Evolutionary conservation across 345 rosid species (phyloP).

Genomic region (Lepidium africanum): DNA sequence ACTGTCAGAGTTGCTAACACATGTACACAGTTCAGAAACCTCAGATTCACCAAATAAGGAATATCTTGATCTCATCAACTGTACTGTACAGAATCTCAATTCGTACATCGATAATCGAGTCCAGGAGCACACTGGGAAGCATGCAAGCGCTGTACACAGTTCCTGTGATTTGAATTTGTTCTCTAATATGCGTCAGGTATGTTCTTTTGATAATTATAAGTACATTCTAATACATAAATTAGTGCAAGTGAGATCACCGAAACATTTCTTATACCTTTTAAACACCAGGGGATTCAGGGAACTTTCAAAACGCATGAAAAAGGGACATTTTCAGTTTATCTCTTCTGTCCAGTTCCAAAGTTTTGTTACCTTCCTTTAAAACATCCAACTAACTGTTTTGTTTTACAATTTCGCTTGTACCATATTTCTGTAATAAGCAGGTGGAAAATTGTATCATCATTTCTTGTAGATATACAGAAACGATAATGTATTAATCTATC

Average conservation of each 20-base stretch:
- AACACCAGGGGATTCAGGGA: background rate
- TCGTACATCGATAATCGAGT: slow-evolving; percentile 19
- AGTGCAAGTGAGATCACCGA: background rate
- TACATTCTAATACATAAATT: background rate
- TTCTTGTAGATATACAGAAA: background rate
- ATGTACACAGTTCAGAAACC: slow-evolving; percentile 26
- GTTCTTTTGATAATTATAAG: slow-evolving; percentile 1
- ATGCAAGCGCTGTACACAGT: slow-evolving; percentile 8
- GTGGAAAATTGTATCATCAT: background rate
- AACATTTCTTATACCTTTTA: background rate
- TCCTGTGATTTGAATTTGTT: slow-evolving; percentile 10
- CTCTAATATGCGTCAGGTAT: slow-evolving; percentile 31
- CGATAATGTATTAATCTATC: background rate
- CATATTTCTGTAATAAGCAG: background rate
- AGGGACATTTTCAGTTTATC: background rate
- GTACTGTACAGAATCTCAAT: slow-evolving; percentile 38
- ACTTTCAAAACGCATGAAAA: background rate
- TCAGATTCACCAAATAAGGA: slow-evolving; percentile 29
- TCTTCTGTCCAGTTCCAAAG: background rate
- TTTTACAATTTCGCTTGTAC: background rate
- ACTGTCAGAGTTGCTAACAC: slow-evolving; percentile 41
- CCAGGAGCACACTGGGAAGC: slow-evolving; percentile 18
- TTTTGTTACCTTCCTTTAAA: background rate
- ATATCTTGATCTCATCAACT: slow-evolving; percentile 32
- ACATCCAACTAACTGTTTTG: background rate